Evolutionary conservation across 192 early-diverging fungal genomes (phyloP).

Genomic region (Lobosporangium transversale): DNA sequence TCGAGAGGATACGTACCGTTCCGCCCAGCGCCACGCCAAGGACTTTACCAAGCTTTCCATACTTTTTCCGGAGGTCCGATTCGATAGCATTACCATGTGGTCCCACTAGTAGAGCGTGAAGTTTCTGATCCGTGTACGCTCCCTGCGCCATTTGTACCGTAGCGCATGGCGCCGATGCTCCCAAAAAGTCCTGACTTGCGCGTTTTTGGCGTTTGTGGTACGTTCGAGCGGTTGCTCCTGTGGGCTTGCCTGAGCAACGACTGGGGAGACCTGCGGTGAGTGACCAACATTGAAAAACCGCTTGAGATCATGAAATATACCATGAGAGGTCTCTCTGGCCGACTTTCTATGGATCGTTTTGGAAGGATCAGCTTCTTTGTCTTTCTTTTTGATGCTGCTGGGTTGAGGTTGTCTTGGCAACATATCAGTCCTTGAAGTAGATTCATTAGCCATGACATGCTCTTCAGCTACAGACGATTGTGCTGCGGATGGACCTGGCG

Average conservation of each 20-base stretch:
- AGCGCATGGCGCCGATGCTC: conserved; percentile 3
- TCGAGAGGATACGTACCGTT: conserved; percentile 73
- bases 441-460: conserved; percentile 6
- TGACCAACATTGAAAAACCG: conserved; percentile 57
- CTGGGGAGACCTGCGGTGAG: conserved; percentile 8
- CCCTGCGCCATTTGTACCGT: not conserved
- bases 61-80: conserved; percentile 55
- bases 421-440: not conserved
- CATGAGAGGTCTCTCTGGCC: conserved; percentile 26
- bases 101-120: not conserved
- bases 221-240: not conserved
- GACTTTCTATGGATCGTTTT: conserved; percentile 14
- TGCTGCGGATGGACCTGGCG: conserved; percentile 4
- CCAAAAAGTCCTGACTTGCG: not conserved
- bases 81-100: conserved; percentile 31
- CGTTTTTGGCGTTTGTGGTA: not conserved
- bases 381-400: conserved; percentile 2
- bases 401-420: conserved; percentile 8
- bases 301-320: conserved; percentile 63
- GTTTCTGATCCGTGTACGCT: conserved; percentile 3
- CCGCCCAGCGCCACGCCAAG: conserved; percentile 79
- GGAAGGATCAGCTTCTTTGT: conserved; percentile 10
- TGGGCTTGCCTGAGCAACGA: not conserved
- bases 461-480: conserved; percentile 9
- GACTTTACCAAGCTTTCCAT: conserved; percentile 69